phyloP scores from a whole-genome alignment of 1,284 basidiomycete genomes.

The Rhodotorula glutinis region DNA sequence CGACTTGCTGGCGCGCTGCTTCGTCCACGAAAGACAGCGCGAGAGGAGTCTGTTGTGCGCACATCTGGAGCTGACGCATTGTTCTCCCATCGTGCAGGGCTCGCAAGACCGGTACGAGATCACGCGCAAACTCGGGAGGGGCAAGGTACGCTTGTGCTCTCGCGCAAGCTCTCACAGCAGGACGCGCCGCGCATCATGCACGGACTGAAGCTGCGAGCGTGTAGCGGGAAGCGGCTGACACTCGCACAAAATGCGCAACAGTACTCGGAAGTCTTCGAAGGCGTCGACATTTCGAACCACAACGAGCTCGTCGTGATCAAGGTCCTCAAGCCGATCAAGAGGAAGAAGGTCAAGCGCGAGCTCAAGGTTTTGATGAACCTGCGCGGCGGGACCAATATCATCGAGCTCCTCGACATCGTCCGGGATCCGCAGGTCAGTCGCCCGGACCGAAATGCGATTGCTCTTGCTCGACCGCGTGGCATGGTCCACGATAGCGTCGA shows the following conservation, averaged over 20 bases:
- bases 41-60: no score
- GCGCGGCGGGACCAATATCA: constrained; percentile 86
- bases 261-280: constrained; percentile 97
- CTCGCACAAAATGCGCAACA: not conserved
- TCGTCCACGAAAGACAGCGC: not conserved
- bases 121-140: constrained; percentile 90
- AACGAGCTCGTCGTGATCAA: constrained; percentile 98
- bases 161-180: not conserved
- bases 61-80: not conserved
- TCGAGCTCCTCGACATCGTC: constrained; percentile 87
- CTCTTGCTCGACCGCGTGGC: no score
- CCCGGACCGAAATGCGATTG: no score
- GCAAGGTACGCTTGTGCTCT: constrained; percentile 57
- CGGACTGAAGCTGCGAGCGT: no score
- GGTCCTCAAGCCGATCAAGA: constrained; percentile 98
- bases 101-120: constrained; percentile 97
- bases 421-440: constrained; percentile 59
- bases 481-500: no score
- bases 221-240: no score
- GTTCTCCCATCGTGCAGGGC: constrained; percentile 33
- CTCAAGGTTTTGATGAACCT: constrained; percentile 98
- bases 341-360: constrained; percentile 59
- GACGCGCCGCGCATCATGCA: no score
- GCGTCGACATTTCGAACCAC: constrained; percentile 78
- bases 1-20: not conserved